Evolutionary conservation across 148 eudicot genomes (phyloP).

Genomic region (Camellia granthamiana): DNA sequence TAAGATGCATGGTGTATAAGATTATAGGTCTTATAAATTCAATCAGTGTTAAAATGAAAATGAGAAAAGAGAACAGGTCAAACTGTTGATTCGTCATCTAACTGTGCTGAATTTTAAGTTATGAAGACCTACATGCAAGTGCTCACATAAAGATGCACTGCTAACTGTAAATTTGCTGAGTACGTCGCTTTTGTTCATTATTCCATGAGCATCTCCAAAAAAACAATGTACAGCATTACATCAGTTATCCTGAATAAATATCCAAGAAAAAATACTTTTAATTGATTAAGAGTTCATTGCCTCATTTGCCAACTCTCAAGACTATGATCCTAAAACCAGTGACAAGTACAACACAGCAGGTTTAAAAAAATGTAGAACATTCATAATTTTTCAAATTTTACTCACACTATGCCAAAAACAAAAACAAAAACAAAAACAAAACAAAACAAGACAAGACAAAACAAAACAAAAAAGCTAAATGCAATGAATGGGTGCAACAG

Average conservation of each 20-base stretch:
- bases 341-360: no score
- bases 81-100: slow-evolving; percentile 1
- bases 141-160: not conserved
- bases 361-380: no score
- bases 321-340: not conserved
- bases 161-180: not conserved
- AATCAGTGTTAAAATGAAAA: not conserved
- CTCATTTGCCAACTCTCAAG: not conserved
- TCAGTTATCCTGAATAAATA: not conserved
- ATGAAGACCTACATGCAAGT: not conserved
- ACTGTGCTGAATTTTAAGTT: not conserved
- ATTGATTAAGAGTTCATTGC: not conserved
- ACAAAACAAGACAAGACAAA: no score
- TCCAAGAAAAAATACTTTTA: not conserved
- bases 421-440: no score
- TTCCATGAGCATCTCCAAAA: not conserved
- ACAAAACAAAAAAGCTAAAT: not conserved
- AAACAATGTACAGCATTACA: not conserved
- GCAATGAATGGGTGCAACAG: not conserved
- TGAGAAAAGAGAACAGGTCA: not conserved
- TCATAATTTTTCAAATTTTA: not conserved
- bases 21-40: not conserved
- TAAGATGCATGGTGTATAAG: not conserved
- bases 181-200: not conserved
- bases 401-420: not conserved